Evolutionary conservation across 2,329 filamentous ascomycete genomes (phyloP).

Genomic region (Coniochaeta prunicola): DNA sequence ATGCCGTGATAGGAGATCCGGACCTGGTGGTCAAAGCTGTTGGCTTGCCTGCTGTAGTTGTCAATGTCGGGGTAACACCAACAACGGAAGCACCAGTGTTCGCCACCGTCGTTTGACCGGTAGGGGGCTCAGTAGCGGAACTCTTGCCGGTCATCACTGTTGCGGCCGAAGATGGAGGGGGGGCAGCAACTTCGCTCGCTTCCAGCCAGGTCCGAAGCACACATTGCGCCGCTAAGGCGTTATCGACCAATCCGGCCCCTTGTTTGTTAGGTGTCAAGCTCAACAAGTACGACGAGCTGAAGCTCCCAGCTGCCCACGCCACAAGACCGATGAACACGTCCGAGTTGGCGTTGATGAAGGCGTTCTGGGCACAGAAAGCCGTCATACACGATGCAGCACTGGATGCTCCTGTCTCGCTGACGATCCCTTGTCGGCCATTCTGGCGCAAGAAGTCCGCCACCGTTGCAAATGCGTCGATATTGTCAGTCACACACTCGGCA

Average conservation of each 20-base stretch:
- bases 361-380: slow-evolving; percentile 38
- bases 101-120: not conserved
- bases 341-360: slow-evolving; percentile 35
- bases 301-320: slow-evolving; percentile 38
- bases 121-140: not conserved
- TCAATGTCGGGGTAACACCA: not conserved
- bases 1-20: not conserved
- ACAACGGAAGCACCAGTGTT: not conserved
- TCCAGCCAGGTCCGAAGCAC: slow-evolving; percentile 28
- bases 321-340: slow-evolving; percentile 40
- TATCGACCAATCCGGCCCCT: slow-evolving; percentile 24
- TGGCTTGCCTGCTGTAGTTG: not conserved
- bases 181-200: slow-evolving; percentile 4
- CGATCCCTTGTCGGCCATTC: slow-evolving; percentile 39
- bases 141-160: not conserved
- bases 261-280: slow-evolving; percentile 31
- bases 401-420: slow-evolving; percentile 46
- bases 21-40: not conserved
- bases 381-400: slow-evolving; percentile 32
- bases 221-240: slow-evolving; percentile 34
- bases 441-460: slow-evolving; percentile 39
- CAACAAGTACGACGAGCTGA: slow-evolving; percentile 32
- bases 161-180: not conserved
- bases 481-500: slow-evolving; percentile 42
- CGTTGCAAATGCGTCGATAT: slow-evolving; percentile 37